Conservation (phyloP, 1,139 yeast species). For the Debaryomycetaceae sp. region DNA sequence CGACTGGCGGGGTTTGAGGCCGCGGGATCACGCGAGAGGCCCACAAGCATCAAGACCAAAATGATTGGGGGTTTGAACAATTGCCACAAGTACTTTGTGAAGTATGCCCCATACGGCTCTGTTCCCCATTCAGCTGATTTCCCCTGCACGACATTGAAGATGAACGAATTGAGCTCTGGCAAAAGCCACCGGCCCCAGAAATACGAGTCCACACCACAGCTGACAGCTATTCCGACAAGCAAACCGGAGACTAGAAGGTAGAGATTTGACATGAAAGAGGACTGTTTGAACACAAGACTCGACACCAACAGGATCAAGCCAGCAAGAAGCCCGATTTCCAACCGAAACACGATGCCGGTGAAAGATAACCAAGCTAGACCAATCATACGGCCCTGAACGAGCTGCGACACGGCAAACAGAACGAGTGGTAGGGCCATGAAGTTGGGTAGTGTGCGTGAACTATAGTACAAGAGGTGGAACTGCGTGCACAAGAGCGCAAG, state of each 20-base stretch:
- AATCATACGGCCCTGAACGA: conserved; percentile 38
- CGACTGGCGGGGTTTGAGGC: conserved; percentile 15
- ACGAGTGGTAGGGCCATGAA: conserved; percentile 74
- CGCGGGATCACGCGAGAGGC: conserved; percentile 28
- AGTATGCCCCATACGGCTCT: conserved; percentile 64
- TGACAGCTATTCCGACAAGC: conserved; percentile 37
- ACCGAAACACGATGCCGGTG: conserved; percentile 57
- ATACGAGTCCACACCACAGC: conserved; percentile 54
- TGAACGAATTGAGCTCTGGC: conserved; percentile 69
- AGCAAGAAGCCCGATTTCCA: conserved; percentile 60
- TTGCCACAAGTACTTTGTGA: conserved; percentile 31
- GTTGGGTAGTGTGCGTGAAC: conserved; percentile 78
- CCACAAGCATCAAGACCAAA: conserved; percentile 34
- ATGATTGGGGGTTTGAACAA: conserved; percentile 60
- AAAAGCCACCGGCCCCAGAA: conserved; percentile 54
- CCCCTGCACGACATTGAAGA: conserved; percentile 66
- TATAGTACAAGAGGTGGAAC: conserved; percentile 70
- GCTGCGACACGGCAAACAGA: conserved; percentile 39
- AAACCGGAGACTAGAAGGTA: conserved; percentile 43
- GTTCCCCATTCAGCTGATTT: conserved; percentile 75
- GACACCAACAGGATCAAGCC: conserved; percentile 34
- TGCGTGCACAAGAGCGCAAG: conserved; percentile 48
- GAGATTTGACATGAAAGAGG: conserved; percentile 24
- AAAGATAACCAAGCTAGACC: conserved; percentile 55
- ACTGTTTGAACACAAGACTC: conserved; percentile 30